Conservation (phyloP, 495 filamentous ascomycete genomes). For the Niebla homalea region DNA sequence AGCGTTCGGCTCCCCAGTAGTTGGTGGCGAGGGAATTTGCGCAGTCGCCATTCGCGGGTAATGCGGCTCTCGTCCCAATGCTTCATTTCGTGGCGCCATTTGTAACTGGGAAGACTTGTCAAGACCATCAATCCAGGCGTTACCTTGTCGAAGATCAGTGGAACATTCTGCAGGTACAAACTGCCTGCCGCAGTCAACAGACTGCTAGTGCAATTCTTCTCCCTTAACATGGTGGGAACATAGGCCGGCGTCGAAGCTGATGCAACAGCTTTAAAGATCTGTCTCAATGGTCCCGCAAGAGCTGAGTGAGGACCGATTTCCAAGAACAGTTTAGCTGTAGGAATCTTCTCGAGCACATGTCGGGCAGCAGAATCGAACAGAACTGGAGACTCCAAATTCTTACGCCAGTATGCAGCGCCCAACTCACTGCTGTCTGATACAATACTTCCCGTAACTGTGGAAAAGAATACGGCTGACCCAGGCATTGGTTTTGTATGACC, state of each 20-base stretch:
- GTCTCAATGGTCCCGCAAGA: conserved; percentile 16
- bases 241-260: conserved; percentile 20
- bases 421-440: conserved; percentile 12
- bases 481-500: background rate
- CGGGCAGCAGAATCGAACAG: conserved; percentile 20
- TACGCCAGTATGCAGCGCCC: conserved; percentile 20
- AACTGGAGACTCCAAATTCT: conserved; percentile 22
- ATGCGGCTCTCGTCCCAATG: conserved; percentile 26
- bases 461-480: background rate
- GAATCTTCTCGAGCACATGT: conserved; percentile 1
- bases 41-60: conserved; percentile 18
- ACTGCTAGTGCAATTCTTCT: conserved; percentile 22
- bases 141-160: conserved; percentile 18
- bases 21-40: conserved; percentile 20
- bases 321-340: conserved; percentile 19
- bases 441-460: background rate
- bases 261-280: background rate
- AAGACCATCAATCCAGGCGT: conserved; percentile 10
- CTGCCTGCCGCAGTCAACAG: conserved; percentile 24
- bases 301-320: conserved; percentile 26
- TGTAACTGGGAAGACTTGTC: conserved; percentile 25
- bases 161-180: conserved; percentile 24
- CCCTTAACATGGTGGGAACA: conserved; percentile 21
- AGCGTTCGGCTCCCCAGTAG: conserved; percentile 21
- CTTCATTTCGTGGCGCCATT: conserved; percentile 23